Evolutionary conservation across 2,329 filamentous ascomycete species (phyloP).

Genomic region (Grosmannia huntii): DNA sequence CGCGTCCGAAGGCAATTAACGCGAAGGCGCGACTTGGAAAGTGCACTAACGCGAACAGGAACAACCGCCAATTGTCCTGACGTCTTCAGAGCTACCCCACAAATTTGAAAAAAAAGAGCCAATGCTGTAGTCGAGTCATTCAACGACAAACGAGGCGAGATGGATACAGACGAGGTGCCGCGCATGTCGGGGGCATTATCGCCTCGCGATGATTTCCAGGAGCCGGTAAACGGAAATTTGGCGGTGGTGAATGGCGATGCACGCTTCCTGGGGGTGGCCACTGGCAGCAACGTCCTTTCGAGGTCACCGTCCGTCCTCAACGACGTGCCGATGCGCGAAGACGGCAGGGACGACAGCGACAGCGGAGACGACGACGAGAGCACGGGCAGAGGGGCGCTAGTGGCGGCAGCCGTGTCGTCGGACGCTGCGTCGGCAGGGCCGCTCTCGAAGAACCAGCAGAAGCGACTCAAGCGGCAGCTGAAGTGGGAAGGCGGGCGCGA

Average conservation of each 20-base stretch:
- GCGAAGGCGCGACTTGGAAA: background rate
- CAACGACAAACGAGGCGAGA: background rate
- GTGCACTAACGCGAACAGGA: background rate
- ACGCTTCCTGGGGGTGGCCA: background rate
- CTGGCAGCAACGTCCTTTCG: background rate
- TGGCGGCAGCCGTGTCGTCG: background rate
- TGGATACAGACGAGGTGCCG: slow-evolving; percentile 2
- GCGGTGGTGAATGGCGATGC: background rate
- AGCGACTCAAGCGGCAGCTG: slow-evolving; percentile 60
- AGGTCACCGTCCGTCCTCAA: slow-evolving; percentile 2
- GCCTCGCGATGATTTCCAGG: background rate
- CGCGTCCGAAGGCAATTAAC: slow-evolving; percentile 3
- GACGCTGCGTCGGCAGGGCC: slow-evolving; percentile 5
- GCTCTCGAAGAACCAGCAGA: slow-evolving; percentile 76
- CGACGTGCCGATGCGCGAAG: background rate
- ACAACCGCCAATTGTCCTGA: background rate
- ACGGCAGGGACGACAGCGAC: background rate
- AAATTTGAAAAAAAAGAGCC: background rate
- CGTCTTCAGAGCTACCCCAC: background rate
- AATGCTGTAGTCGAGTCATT: background rate
- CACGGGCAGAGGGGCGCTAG: background rate
- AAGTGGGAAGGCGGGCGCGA: slow-evolving; percentile 64
- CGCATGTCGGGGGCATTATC: slow-evolving; percentile 1
- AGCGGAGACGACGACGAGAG: background rate
- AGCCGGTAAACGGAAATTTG: background rate